A percentile compares a stretch with the other conserved stretches of the same genome.
Evolutionary conservation across 2,329 filamentous ascomycete genomes (phyloP).

Genomic region (Tolypocladium ophioglossoides): DNA sequence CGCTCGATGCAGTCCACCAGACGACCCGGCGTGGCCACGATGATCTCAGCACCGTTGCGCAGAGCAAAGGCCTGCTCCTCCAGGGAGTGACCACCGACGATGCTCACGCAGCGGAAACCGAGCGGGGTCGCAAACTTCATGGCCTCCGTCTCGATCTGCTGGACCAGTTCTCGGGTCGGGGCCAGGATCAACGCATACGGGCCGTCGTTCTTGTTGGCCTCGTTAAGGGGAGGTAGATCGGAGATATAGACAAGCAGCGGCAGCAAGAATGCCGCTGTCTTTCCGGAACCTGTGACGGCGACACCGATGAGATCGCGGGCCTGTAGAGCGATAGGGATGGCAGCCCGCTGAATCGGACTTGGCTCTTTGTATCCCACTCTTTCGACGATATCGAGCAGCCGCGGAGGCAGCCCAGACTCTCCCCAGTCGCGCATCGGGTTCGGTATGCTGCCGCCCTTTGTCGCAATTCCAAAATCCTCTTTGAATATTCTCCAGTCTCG

Average conservation of each 20-base stretch:
- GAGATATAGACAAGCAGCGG: conserved; percentile 92
- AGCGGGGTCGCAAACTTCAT: conserved; percentile 84
- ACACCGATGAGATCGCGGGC: conserved; percentile 96
- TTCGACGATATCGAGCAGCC: conserved; percentile 71
- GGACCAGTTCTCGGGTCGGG: conserved; percentile 91
- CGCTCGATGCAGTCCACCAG: conserved; percentile 95
- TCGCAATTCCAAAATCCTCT: conserved; percentile 94
- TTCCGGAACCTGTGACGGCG: conserved; percentile 94
- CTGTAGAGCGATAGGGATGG: conserved; percentile 89
- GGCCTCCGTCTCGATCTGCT: conserved; percentile 93
- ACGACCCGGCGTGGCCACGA: conserved; percentile 96
- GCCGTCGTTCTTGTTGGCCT: conserved; percentile 83
- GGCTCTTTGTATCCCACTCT: conserved; percentile 86
- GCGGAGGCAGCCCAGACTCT: conserved; percentile 70
- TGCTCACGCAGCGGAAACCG: conserved; percentile 89
- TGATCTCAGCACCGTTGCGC: conserved; percentile 88
- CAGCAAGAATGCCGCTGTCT: conserved; percentile 90
- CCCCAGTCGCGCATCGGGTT: conserved; percentile 94
- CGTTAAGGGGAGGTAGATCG: conserved; percentile 73
- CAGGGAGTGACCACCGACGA: conserved; percentile 92
- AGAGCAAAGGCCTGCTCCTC: conserved; percentile 90
- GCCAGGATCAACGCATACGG: conserved; percentile 96
- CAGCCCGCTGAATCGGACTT: conserved; percentile 82
- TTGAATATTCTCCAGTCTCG: conserved; percentile 99
- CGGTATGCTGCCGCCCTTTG: conserved; percentile 83